Percentiles rank a stretch among this genome's conserved stretches.
Evolutionary conservation across 2,329 filamentous ascomycete genomes (phyloP).

Genomic region (Dothideomycetes sp.): DNA sequence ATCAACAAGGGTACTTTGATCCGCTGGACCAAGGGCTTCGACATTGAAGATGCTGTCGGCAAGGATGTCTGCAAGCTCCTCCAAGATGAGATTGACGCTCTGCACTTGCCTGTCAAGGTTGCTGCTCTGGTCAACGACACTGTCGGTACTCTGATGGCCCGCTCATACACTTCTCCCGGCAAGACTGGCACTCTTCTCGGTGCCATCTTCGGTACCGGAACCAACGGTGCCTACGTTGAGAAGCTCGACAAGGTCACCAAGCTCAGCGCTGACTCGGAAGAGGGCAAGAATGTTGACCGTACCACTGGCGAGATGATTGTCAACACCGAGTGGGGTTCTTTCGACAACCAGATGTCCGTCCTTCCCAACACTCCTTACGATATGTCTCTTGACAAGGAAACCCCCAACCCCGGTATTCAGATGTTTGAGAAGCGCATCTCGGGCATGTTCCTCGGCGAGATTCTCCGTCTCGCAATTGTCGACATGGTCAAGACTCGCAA

Average conservation of each 20-base stretch:
- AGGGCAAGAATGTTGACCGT: slow-evolving; percentile 46
- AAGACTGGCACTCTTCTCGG: slow-evolving; percentile 83
- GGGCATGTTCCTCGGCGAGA: slow-evolving; percentile 96
- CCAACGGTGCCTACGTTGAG: slow-evolving; percentile 95
- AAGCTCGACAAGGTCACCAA: slow-evolving; percentile 81
- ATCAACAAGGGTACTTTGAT: slow-evolving; percentile 94
- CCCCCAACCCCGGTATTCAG: slow-evolving; percentile 85
- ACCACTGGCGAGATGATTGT: slow-evolving; percentile 91
- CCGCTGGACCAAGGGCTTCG: slow-evolving; percentile 97
- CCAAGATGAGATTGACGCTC: slow-evolving; percentile 78
- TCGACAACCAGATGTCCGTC: slow-evolving; percentile 86
- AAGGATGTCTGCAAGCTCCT: slow-evolving; percentile 89
- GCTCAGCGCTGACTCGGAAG: slow-evolving; percentile 41
- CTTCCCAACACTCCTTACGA: slow-evolving; percentile 83
- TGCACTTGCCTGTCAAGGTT: slow-evolving; percentile 84
- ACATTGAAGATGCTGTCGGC: slow-evolving; percentile 87
- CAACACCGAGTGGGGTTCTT: slow-evolving; percentile 97
- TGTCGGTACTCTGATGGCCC: slow-evolving; percentile 93
- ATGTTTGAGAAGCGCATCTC: slow-evolving; percentile 99
- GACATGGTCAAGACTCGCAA: slow-evolving; percentile 60
- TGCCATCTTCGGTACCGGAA: slow-evolving; percentile 94
- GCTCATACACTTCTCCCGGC: slow-evolving; percentile 85
- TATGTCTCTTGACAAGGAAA: slow-evolving; percentile 63
- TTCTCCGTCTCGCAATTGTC: slow-evolving; percentile 69
- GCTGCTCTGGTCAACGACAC: slow-evolving; percentile 95